Evolutionary conservation across 1,284 basidiomycete species (phyloP), one percentile per base, ranked within the genome.

Genomic region (Melampsora occidentalis): DNA sequence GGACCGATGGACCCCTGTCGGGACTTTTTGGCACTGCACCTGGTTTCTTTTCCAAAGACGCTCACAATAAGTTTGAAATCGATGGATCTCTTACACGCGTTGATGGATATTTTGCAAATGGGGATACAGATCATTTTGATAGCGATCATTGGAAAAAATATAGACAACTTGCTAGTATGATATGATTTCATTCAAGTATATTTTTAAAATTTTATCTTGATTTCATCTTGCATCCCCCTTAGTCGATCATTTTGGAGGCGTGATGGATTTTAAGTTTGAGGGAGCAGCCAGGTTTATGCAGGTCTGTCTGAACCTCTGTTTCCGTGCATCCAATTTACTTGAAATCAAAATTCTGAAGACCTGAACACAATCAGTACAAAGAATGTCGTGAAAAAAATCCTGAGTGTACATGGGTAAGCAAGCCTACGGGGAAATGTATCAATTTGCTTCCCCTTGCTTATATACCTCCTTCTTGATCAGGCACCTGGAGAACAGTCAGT

Each of bases 111-210:
- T 57, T n/a, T n/a, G 53, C 18, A 14, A 57, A 57, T 28, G 53
- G 53, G 10, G 6, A 57, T 18, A 57, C 53, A 1, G 53, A 57
- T 57, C 53, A 57, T 28, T 57, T 57, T 18, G 28, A n/a, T 22
- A 57, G 53, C 28, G 20, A 57, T 57, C 53, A 57, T 28, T 57
- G 53, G 53, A 57, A 57, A 18, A 57, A 57, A 57, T 57, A 57
- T n/a, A 22, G 53, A 57, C 53, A 57, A 57, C 53, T 57, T 57
- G 53, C 53, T 14, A 28, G 53, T 57, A 42, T 10, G 42, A 14
- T 42, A 9, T 6, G 2, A 35, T 42, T 42, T 42, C 12, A 12
- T 42, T 42, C 0, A 57, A 57, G 9, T 22, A 6, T n/a, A 7
- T 7, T 28, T 57, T 0, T 57, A 22, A 2, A 22, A 28, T 22